Conservation (phyloP, 1,284 basidiomycete species). For the Psilocybe mexicana region DNA sequence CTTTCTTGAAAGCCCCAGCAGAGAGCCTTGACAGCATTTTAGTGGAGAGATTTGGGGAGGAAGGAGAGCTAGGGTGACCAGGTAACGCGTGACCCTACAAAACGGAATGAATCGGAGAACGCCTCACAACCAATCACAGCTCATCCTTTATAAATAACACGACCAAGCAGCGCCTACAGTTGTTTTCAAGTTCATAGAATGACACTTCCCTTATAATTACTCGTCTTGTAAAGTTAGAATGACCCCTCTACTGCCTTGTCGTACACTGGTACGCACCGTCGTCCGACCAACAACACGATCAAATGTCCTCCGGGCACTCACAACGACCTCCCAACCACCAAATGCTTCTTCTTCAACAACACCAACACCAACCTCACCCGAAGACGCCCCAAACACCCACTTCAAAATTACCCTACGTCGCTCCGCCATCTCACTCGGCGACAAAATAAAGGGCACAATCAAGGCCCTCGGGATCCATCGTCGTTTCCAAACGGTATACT, state of each 20-base stretch:
- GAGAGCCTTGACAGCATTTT: constrained; percentile 81
- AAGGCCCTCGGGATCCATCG: constrained; percentile 76
- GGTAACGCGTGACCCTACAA: constrained; percentile 37
- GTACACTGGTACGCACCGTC: constrained; percentile 8
- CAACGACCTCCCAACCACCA: constrained; percentile 4
- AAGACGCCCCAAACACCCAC: constrained; percentile 53
- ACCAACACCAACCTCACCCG: not conserved
- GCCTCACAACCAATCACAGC: constrained; percentile 31
- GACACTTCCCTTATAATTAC: too few species aligned
- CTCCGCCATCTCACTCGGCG: constrained; percentile 79
- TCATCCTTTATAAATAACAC: too few species aligned
- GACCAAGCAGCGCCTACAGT: too few species aligned
- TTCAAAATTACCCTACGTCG: constrained; percentile 84
- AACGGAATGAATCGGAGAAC: constrained; percentile 43
- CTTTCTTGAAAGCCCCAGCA: constrained; percentile 62
- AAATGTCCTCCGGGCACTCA: constrained; percentile 9
- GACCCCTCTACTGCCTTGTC: constrained; percentile 5
- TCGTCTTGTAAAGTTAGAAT: not conserved
- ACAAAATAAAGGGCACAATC: constrained; percentile 71
- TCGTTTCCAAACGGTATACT: constrained; percentile 82
- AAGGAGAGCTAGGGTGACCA: constrained; percentile 29
- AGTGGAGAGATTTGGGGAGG: constrained; percentile 41
- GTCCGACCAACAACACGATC: constrained; percentile 7
- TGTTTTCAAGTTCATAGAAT: too few species aligned
- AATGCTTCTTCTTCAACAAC: not conserved